Conservation (phyloP, 2,329 filamentous ascomycete genomes). For the Alternaria panax region DNA sequence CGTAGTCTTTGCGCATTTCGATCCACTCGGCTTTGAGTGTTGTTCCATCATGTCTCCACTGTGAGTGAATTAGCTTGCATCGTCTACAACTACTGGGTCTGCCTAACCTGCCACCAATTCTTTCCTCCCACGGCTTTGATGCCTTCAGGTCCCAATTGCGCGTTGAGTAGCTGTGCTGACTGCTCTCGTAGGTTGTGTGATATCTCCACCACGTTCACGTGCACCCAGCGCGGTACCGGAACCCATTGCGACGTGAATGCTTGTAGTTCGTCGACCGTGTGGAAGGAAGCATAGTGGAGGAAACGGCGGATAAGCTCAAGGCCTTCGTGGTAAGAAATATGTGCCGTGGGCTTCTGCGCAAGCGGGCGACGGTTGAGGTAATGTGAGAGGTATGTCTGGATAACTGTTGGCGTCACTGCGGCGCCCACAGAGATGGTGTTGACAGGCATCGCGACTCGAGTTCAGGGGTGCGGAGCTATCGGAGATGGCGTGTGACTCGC, state of each 20-base stretch:
- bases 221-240: slow-evolving; percentile 87
- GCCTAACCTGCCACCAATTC: slow-evolving; percentile 61
- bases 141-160: slow-evolving; percentile 80
- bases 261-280: slow-evolving; percentile 92
- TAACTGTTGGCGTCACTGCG: slow-evolving; percentile 85
- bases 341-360: slow-evolving; percentile 81
- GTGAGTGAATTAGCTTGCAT: not conserved
- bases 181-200: slow-evolving; percentile 67
- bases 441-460: slow-evolving; percentile 61
- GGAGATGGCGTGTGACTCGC: slow-evolving; percentile 12
- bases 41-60: slow-evolving; percentile 72
- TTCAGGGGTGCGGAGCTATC: slow-evolving; percentile 16
- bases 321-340: slow-evolving; percentile 94
- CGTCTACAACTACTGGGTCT: not conserved
- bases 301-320: slow-evolving; percentile 87
- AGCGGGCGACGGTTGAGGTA: slow-evolving; percentile 82
- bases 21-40: slow-evolving; percentile 90
- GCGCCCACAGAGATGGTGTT: slow-evolving; percentile 83
- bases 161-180: slow-evolving; percentile 70
- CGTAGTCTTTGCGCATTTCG: slow-evolving; percentile 86
- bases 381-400: slow-evolving; percentile 88
- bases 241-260: slow-evolving; percentile 92
- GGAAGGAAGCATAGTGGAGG: slow-evolving; percentile 81
- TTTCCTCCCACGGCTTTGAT: slow-evolving; percentile 82
- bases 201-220: slow-evolving; percentile 73